These are phyloP conservation scores for Pisolithus albus DNA, from an alignment of 768 basidiomycete genomes.

Conservation along the genomic window DNA sequence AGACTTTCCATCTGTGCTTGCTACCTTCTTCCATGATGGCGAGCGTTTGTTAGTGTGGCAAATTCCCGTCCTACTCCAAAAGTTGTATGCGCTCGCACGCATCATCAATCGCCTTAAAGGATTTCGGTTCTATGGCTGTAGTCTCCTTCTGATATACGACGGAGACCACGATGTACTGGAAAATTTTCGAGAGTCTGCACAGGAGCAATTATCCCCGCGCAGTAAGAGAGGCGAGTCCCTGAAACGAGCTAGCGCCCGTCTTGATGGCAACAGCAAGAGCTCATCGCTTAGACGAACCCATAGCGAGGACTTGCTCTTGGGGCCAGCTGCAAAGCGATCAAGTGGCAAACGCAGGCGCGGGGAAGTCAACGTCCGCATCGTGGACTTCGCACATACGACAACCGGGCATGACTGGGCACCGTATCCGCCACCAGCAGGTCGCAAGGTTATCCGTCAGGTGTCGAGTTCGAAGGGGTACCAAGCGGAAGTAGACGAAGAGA, in stretches of 20 bases:
- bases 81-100: conserved; percentile 87
- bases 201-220: conserved; percentile 58
- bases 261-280: conserved; percentile 35
- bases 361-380: conserved; percentile 91
- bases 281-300: conserved; percentile 62
- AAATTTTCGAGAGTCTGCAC: conserved; percentile 50
- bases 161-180: conserved; percentile 88
- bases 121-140: conserved; percentile 98
- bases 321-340: conserved; percentile 57
- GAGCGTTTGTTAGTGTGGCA: conserved; percentile 80
- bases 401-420: conserved; percentile 89
- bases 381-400: conserved; percentile 98
- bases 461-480: conserved; percentile 70
- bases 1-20: conserved; percentile 77
- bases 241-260: conserved; percentile 46
- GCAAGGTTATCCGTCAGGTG: conserved; percentile 36
- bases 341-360: conserved; percentile 71
- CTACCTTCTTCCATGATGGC: conserved; percentile 82
- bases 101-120: conserved; percentile 86
- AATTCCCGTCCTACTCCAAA: conserved; percentile 84
- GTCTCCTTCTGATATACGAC: conserved; percentile 94
- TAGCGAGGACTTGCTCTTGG: conserved; percentile 72
- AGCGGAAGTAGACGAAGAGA: conserved; percentile 74
- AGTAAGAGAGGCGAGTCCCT: conserved; percentile 75
- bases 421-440: conserved; percentile 43